Conservation (phyloP, 305 asterid species). For the Fraxinus albicans region DNA sequence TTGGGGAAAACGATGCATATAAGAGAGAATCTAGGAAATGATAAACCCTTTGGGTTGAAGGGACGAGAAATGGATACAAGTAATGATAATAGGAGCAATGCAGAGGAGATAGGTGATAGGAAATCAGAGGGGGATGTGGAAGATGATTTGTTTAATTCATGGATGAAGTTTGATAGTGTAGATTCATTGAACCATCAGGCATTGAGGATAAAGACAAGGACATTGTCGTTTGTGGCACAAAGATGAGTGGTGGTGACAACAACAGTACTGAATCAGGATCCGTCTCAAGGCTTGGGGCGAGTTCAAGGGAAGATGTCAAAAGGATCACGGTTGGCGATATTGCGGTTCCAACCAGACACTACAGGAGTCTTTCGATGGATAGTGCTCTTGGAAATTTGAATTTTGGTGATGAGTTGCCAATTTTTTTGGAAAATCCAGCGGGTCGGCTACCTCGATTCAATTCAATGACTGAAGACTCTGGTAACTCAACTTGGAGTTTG, state of each 20-base stretch:
- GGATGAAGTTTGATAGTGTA: not conserved
- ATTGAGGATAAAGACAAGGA: not conserved
- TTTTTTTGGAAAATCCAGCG: constrained; percentile 27
- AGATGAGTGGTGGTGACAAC: constrained; percentile 31
- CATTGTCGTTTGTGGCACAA: constrained; percentile 22
- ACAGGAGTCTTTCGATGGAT: constrained; percentile 83
- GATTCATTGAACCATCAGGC: not conserved
- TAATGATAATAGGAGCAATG: not conserved
- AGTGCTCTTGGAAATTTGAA: constrained; percentile 63
- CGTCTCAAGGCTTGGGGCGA: constrained; percentile 23
- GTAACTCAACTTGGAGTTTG: constrained; percentile 49
- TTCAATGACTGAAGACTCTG: constrained; percentile 46
- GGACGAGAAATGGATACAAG: not conserved
- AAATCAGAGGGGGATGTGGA: not conserved
- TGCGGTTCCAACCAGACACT: constrained; percentile 53
- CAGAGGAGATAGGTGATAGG: not conserved
- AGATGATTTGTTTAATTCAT: not conserved
- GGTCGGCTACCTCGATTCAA: constrained; percentile 55
- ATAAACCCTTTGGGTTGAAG: not conserved
- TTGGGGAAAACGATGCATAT: not conserved
- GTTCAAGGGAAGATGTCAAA: constrained; percentile 39
- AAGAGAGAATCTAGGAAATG: not conserved
- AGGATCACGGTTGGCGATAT: constrained; percentile 55
- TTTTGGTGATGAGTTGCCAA: constrained; percentile 50
- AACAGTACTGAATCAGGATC: constrained; percentile 39